A percentile compares a stretch with the other conserved stretches of the same genome.
Evolutionary conservation across 1,284 basidiomycete genomes (phyloP).

Genomic region (Ustilago shanxiensis): DNA sequence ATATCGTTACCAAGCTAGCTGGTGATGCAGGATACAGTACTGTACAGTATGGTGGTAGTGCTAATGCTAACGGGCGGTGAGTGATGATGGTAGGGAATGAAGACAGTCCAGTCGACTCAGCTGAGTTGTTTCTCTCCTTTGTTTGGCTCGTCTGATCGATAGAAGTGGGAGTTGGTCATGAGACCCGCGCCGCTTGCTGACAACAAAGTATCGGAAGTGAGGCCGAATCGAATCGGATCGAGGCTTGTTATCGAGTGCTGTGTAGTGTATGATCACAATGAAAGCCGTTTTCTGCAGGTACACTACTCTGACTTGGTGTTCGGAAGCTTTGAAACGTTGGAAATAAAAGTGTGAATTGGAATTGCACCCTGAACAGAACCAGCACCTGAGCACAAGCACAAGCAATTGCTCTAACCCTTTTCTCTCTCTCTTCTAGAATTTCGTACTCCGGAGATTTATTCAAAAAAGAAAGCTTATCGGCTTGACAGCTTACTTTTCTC

Average conservation of each 20-base stretch:
- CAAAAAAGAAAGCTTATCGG: no score
- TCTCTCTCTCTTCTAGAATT: no score
- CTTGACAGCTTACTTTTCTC: no score
- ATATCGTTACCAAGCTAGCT: neutral
- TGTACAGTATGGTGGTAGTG: constrained; percentile 13
- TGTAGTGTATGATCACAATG: no score
- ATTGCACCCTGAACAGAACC: constrained; percentile 4
- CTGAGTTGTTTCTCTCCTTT: no score
- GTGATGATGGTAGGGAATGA: neutral
- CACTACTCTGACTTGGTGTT: no score
- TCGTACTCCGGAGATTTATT: neutral
- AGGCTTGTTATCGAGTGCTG: neutral
- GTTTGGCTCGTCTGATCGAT: no score
- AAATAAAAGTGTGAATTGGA: neutral
- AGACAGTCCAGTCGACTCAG: neutral
- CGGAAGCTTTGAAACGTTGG: no score
- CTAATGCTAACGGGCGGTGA: constrained; percentile 3
- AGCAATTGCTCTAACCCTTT: no score
- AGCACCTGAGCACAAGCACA: neutral
- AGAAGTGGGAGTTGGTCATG: no score
- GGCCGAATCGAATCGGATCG: neutral
- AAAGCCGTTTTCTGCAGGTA: constrained; percentile 5
- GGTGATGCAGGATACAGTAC: no score
- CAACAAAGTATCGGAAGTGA: neutral
- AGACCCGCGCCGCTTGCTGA: neutral